Evolutionary conservation across 805 yeast species (phyloP), one percentile per base, ranked within the genome.

Genomic region (Metschnikowia aberdeeniae): DNA sequence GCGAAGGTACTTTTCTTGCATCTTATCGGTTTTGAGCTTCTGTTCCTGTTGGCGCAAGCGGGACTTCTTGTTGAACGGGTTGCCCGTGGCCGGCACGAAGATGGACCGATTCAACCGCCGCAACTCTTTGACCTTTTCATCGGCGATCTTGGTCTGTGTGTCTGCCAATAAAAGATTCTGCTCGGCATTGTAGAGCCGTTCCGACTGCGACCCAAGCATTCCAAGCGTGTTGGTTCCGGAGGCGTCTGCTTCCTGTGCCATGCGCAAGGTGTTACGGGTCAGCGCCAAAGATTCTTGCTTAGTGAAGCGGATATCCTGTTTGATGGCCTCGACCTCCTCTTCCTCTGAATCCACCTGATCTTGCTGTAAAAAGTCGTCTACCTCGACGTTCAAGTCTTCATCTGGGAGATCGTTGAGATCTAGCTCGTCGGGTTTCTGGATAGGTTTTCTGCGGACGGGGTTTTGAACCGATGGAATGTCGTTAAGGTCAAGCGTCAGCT

Each of bases 181-280:
- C 61, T 93, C 97, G 17, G 90, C 82, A 57, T 80, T 81, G 62
- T 84, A 86, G 51, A 93, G 71, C 40, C 88, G 75, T 61, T 89
- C 97, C 46, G 93, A 82, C 64, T 93, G 98, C n/a, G 90, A 79
- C 22, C 99, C 99, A 40, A 93, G 75, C 80, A 88, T 80, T 26
- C 97, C 97, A 51, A 92, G 66, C 0, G 97, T 85, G 61, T 92
- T 90, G 14, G 71, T 63, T 12, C 68, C 76, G 11, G 70, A 62
- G 4, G 74, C 74, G 45, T 71, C 75, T 9, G 76, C 75, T 53
- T 71, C 75, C 49, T 70, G 73, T 3, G 75, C 76, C 75, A 71
- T 71, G 47, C 71, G 57, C 48, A 93, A 67, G 1, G 95, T 89
- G 57, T 89, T 89, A 59, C 95, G 78, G 0, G 97, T 86, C 33